Evolutionary conservation across 768 basidiomycete species (phyloP).

Genomic region (Gloeostereum incarnatum): DNA sequence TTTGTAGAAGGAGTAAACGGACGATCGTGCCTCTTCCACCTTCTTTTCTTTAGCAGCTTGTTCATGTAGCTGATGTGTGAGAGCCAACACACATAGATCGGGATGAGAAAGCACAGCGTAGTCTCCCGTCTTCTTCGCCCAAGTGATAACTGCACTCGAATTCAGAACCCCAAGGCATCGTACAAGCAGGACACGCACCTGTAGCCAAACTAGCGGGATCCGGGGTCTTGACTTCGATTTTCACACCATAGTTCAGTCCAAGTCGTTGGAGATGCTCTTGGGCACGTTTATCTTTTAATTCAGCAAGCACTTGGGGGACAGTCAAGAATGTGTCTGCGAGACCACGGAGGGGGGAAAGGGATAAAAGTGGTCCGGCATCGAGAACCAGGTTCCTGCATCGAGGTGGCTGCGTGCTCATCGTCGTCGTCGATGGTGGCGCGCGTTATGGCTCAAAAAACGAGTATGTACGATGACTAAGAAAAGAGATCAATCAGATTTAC

Average conservation of each 20-base stretch:
- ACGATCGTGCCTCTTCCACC: slow-evolving; percentile 14
- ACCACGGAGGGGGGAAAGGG: slow-evolving; percentile 82
- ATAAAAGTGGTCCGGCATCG: slow-evolving; percentile 90
- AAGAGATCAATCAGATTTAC: no score
- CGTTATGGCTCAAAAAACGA: no score
- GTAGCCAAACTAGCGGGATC: slow-evolving; percentile 59
- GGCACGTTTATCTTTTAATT: slow-evolving; percentile 83
- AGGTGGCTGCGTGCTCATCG: slow-evolving; percentile 14
- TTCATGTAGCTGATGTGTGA: slow-evolving; percentile 73
- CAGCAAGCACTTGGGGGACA: slow-evolving; percentile 82
- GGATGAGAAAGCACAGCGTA: slow-evolving; percentile 85
- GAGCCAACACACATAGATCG: slow-evolving; percentile 84
- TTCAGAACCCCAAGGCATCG: neutral
- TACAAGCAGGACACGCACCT: slow-evolving; percentile 26
- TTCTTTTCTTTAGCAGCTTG: slow-evolving; percentile 31
- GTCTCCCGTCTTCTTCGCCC: slow-evolving; percentile 95
- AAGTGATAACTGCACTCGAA: slow-evolving; percentile 66
- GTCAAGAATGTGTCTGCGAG: slow-evolving; percentile 81
- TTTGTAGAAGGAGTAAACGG: no score
- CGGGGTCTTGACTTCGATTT: slow-evolving; percentile 61
- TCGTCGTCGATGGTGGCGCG: no score
- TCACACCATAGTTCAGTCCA: slow-evolving; percentile 66
- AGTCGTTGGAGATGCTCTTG: slow-evolving; percentile 80
- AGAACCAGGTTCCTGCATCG: slow-evolving; percentile 77
- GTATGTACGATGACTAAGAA: no score